Conservation (phyloP, 2,329 filamentous ascomycete species). For the Penicillium brevicompactum region DNA sequence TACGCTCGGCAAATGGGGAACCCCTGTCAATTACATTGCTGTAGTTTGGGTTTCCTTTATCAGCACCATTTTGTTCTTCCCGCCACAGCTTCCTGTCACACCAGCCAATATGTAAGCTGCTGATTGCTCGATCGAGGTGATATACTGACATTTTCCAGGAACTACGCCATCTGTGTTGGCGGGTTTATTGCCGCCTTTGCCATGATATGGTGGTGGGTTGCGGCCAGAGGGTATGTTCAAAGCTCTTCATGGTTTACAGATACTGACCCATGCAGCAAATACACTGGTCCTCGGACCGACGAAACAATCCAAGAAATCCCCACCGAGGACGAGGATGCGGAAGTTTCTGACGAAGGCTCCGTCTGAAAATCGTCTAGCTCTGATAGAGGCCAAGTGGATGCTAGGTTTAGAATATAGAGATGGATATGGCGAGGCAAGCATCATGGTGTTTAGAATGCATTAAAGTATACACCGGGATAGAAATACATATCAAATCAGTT, state of each 20-base stretch:
- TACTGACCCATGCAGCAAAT: constrained; percentile 46
- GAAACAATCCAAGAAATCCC: constrained; percentile 47
- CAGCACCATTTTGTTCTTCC: constrained; percentile 61
- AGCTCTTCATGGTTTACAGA: constrained; percentile 9
- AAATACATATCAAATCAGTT: constrained; percentile 47
- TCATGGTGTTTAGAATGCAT: not conserved
- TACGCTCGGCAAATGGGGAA: constrained; percentile 58
- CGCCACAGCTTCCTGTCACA: constrained; percentile 51
- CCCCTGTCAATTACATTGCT: constrained; percentile 57
- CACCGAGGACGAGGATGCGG: constrained; percentile 33
- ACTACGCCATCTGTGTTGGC: constrained; percentile 52
- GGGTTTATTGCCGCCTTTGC: constrained; percentile 53
- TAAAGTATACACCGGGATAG: constrained; percentile 13
- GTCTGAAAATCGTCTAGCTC: not conserved
- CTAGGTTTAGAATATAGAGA: not conserved
- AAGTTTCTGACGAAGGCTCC: constrained; percentile 14
- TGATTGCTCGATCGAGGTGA: not conserved
- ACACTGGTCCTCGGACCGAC: constrained; percentile 61
- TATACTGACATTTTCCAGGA: constrained; percentile 34
- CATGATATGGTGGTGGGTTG: constrained; percentile 51
- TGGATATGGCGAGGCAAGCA: too few species aligned
- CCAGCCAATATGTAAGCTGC: constrained; percentile 50
- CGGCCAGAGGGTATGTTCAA: constrained; percentile 38
- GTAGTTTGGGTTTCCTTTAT: constrained; percentile 66
- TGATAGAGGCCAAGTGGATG: too few species aligned